phyloP scores from a whole-genome alignment of 2,329 filamentous ascomycete genomes.

The Aspergillus novofumigatus region DNA sequence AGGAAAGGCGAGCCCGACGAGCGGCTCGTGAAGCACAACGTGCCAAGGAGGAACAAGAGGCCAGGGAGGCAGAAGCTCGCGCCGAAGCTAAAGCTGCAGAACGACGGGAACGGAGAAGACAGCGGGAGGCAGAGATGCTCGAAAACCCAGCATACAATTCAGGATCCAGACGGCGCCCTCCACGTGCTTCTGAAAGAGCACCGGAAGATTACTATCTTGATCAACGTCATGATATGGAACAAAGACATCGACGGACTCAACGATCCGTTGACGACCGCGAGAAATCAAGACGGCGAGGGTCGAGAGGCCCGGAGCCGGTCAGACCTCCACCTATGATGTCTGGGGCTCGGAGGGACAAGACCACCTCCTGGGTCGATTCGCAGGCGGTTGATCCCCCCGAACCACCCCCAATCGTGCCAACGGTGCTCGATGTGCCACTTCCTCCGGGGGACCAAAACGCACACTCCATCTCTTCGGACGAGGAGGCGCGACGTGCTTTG shows the following conservation, averaged over 20 bases:
- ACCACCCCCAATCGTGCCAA: slow-evolving; percentile 43
- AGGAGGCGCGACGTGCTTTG: slow-evolving; percentile 36
- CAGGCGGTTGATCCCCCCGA: slow-evolving; percentile 47
- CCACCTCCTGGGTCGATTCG: slow-evolving; percentile 48
- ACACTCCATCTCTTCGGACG: slow-evolving; percentile 40
- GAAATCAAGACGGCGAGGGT: slow-evolving; percentile 34
- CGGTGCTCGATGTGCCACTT: slow-evolving; percentile 42
- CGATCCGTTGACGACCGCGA: slow-evolving; percentile 28
- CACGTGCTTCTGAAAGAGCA: slow-evolving; percentile 26
- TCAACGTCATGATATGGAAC: slow-evolving; percentile 18
- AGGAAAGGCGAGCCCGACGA: slow-evolving; percentile 30
- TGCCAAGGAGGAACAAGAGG: slow-evolving; percentile 48
- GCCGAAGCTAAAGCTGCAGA: slow-evolving; percentile 37
- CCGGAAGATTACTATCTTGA: slow-evolving; percentile 24
- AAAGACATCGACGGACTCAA: slow-evolving; percentile 28
- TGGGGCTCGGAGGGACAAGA: slow-evolving; percentile 44
- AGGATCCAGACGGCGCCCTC: slow-evolving; percentile 30
- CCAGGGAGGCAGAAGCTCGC: slow-evolving; percentile 53
- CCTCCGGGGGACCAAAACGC: slow-evolving; percentile 26
- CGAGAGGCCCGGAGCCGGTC: slow-evolving; percentile 25
- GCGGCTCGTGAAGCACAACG: slow-evolving; percentile 33
- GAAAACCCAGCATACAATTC: slow-evolving; percentile 21
- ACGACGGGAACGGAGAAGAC: slow-evolving; percentile 37
- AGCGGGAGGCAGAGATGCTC: slow-evolving; percentile 31
- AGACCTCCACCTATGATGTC: slow-evolving; percentile 26